Evolutionary conservation across 495 filamentous ascomycete genomes (phyloP).

Genomic region (Paragyromitra xinjiangensis): DNA sequence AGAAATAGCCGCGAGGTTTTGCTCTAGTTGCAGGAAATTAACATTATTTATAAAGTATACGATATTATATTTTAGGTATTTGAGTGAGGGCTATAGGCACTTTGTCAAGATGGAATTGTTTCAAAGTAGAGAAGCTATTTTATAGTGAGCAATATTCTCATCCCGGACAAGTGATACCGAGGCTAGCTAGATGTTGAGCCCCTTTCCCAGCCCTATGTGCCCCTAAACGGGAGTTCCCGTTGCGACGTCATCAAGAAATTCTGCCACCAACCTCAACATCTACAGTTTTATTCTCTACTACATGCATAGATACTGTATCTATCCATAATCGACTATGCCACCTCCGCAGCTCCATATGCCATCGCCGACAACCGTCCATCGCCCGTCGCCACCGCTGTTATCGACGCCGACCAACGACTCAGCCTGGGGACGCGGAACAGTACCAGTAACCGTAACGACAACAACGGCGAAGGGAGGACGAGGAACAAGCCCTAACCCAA

Average conservation of each 20-base stretch:
- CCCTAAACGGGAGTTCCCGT: conserved; percentile 34
- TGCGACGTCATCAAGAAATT: conserved; percentile 42
- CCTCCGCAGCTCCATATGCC: conserved; percentile 43
- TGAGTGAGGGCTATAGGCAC: too few relatives aligned
- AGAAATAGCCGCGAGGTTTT: neutral
- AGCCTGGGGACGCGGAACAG: conserved; percentile 17
- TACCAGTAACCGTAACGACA: conserved; percentile 13
- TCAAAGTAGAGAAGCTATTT: too few relatives aligned
- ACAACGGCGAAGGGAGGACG: neutral
- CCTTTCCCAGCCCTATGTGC: conserved; percentile 22
- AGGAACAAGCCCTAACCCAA: conserved; percentile 41
- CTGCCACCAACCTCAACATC: conserved; percentile 25
- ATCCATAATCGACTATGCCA: conserved; percentile 2
- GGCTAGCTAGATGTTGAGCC: conserved; percentile 9
- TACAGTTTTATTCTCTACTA: neutral
- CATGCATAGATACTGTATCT: neutral
- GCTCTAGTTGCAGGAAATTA: too few relatives aligned
- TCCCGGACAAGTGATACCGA: neutral
- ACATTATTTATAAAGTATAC: too few relatives aligned
- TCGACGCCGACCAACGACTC: conserved; percentile 30
- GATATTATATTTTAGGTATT: too few relatives aligned
- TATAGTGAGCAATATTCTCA: too few relatives aligned
- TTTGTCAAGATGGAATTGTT: too few relatives aligned
- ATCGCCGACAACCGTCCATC: conserved; percentile 36
- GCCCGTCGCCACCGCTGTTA: conserved; percentile 40